Evolutionary conservation across 2,329 filamentous ascomycete species (phyloP), one percentile per base, ranked within the genome.

Genomic region (Tothia fuscella): DNA sequence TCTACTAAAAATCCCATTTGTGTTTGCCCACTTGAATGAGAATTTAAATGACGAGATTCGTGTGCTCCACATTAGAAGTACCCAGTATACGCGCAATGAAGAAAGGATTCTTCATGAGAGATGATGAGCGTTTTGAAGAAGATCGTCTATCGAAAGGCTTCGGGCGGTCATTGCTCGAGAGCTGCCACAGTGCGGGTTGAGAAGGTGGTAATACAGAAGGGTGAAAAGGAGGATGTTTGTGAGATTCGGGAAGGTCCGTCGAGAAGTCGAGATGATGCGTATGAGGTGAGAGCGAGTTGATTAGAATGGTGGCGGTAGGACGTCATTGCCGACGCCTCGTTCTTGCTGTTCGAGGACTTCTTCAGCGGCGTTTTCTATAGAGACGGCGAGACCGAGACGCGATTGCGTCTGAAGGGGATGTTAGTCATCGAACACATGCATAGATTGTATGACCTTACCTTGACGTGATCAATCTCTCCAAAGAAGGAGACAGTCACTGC

Each of bases 401-500:
- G 89, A 85, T 68, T 82, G 76, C 79, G 91, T 86, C 91, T 98
- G 50, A 34, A 20, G 12, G 12, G 12, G 29, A 24, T 30, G 50
- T 62, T 52, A 60, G 57, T 28, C 16, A 32, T n/a, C 16, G 25
- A 17, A 30, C 16, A 32, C 42, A 20, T 45, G 34, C 24, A 40
- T n/a, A 34, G 22, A 30, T 14, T 33, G 35, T 28, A 24, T 24
- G 10, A 34, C 71, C 84, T 62, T 75, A 95, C 91, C 71, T 88
- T 88, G 55, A 80, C 78, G 67, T 98, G 89, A 65, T 98, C 91
- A 57, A 98, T 85, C 60, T 96, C 91, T 51, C 88, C 89, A 42
- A 88, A 86, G 66, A 98, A 94, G 44, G 88, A 93, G 67, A 98
- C 78, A 61, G 81, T 82, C 45, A 98, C 87, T 21, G 88, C 83